Evolutionary conservation across 2,329 filamentous ascomycete genomes (phyloP).

Genomic region (Claviceps citrina): DNA sequence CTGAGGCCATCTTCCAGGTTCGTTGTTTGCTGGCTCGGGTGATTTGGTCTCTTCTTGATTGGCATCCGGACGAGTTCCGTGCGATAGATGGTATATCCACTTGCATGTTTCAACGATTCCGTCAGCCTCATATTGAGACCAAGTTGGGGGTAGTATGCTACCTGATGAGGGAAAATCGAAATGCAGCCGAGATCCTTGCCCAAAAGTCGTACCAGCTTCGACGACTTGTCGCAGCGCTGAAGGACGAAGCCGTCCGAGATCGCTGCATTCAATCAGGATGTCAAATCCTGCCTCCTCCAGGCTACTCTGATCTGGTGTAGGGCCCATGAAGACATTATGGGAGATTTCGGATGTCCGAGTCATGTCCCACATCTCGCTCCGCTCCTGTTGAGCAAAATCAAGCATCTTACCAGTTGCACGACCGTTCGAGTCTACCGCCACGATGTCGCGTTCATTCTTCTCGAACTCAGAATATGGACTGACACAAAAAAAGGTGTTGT

Average conservation of each 20-base stretch:
- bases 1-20: conserved; percentile 19
- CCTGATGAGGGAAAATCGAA: conserved; percentile 85
- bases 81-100: conserved; percentile 76
- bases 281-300: conserved; percentile 54
- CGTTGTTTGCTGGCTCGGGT: conserved; percentile 5
- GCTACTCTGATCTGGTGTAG: conserved; percentile 57
- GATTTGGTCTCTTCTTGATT: conserved; percentile 12
- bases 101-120: conserved; percentile 72
- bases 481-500: conserved; percentile 69
- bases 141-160: conserved; percentile 74
- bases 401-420: conserved; percentile 60
- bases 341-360: conserved; percentile 78
- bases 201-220: conserved; percentile 29
- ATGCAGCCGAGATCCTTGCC: conserved; percentile 19
- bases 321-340: conserved; percentile 78
- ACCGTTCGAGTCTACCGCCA: conserved; percentile 60
- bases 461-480: conserved; percentile 59
- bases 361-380: conserved; percentile 87
- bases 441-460: conserved; percentile 48
- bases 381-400: conserved; percentile 81
- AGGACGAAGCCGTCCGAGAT: conserved; percentile 63
- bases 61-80: conserved; percentile 35
- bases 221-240: conserved; percentile 48
- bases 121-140: conserved; percentile 69
- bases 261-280: conserved; percentile 75